These are phyloP conservation scores for Penicillium macrosclerotiorum DNA, from an alignment of 495 filamentous ascomycete genomes.

Conservation along the genomic window DNA sequence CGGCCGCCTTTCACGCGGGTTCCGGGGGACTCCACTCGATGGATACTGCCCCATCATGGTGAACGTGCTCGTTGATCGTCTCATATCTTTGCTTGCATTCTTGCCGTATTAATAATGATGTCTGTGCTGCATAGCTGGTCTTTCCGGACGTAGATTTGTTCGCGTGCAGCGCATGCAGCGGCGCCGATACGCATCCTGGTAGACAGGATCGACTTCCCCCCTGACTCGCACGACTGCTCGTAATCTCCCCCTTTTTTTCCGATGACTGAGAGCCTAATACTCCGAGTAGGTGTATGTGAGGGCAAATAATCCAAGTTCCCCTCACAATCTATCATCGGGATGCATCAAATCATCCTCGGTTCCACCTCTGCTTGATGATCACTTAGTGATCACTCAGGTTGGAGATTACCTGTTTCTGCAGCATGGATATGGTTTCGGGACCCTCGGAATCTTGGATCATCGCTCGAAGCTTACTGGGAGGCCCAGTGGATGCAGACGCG, in stretches of 20 bases:
- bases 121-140: too few species aligned
- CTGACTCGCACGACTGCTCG: not conserved
- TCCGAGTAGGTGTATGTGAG: not conserved
- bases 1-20: conserved; percentile 2
- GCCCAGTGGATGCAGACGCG: too few species aligned
- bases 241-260: not conserved
- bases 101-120: too few species aligned
- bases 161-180: too few species aligned
- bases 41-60: too few species aligned
- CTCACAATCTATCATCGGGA: not conserved
- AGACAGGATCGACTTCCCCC: not conserved
- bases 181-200: not conserved
- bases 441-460: not conserved
- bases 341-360: not conserved
- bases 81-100: not conserved
- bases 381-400: too few species aligned
- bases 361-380: not conserved
- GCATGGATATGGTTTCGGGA: not conserved
- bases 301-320: not conserved
- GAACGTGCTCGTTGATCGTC: not conserved
- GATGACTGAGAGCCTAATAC: not conserved
- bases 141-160: too few species aligned
- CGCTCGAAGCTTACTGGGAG: not conserved
- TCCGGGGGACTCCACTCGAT: not conserved
- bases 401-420: too few species aligned